Evolutionary conservation across 805 yeast genomes (phyloP).

Genomic region (Metschnikowia matae): DNA sequence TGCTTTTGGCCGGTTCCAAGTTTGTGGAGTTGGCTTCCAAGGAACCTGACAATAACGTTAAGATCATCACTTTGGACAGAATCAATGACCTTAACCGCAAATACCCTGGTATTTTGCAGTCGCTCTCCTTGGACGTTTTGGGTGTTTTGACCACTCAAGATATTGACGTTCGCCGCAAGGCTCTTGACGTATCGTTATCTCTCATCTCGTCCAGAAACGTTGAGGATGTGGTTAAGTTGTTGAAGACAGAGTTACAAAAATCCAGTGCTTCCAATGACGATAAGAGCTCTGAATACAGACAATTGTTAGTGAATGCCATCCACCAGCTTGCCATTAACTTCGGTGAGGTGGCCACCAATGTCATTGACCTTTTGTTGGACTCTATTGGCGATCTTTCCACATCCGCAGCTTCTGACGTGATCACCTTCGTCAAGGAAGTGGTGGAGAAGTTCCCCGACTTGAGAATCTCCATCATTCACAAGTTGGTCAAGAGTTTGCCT

Average conservation of each 20-base stretch:
- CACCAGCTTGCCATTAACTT: slow-evolving; percentile 85
- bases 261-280: slow-evolving; percentile 73
- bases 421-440: slow-evolving; percentile 89
- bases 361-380: slow-evolving; percentile 82
- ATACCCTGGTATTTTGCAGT: slow-evolving; percentile 81
- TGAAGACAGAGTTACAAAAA: slow-evolving; percentile 84
- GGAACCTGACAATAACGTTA: slow-evolving; percentile 94
- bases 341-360: slow-evolving; percentile 86
- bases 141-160: slow-evolving; percentile 86
- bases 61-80: slow-evolving; percentile 85
- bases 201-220: slow-evolving; percentile 84
- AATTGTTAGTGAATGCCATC: slow-evolving; percentile 79
- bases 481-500: slow-evolving; percentile 59
- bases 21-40: slow-evolving; percentile 84
- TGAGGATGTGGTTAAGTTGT: slow-evolving; percentile 85
- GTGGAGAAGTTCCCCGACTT: slow-evolving; percentile 86
- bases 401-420: slow-evolving; percentile 81
- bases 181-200: slow-evolving; percentile 76
- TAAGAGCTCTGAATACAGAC: slow-evolving; percentile 81
- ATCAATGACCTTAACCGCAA: slow-evolving; percentile 68
- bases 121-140: slow-evolving; percentile 77
- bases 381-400: slow-evolving; percentile 82
- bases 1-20: slow-evolving; percentile 77
- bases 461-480: slow-evolving; percentile 58
- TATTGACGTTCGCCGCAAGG: slow-evolving; percentile 84